A percentile compares a stretch with the other conserved stretches of the same genome.
Evolutionary conservation across 116 monocot species (phyloP).

Genomic region (Iris pallida): DNA sequence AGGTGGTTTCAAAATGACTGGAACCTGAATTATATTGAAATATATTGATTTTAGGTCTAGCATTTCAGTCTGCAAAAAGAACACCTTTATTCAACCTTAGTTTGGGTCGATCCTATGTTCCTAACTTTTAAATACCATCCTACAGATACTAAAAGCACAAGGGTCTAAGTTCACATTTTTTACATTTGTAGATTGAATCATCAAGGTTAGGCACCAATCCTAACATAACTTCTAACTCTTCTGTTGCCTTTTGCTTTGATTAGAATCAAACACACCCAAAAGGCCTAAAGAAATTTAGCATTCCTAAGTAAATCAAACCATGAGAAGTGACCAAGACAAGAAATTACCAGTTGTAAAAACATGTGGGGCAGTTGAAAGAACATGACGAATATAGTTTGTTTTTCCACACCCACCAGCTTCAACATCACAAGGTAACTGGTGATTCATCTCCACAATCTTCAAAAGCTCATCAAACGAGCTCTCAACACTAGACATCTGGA

Average conservation of each 20-base stretch:
- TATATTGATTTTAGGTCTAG: not conserved
- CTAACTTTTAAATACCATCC: no score
- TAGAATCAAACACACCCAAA: not conserved
- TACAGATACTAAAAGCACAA: no score
- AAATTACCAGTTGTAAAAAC: conserved; percentile 80
- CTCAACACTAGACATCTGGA: conserved; percentile 47
- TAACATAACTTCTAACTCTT: no score
- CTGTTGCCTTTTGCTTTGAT: no score
- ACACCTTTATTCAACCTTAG: no score
- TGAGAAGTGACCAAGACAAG: not conserved
- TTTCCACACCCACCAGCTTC: conserved; percentile 87
- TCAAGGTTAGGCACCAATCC: no score
- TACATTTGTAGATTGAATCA: no score
- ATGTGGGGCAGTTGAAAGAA: conserved; percentile 69
- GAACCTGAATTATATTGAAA: not conserved
- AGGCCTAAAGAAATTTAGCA: not conserved
- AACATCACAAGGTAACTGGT: conserved; percentile 71
- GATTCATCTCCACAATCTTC: conserved; percentile 80
- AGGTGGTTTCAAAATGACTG: no score
- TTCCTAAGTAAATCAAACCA: no score
- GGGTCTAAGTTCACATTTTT: no score
- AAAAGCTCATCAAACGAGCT: conserved; percentile 80
- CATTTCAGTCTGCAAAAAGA: not conserved
- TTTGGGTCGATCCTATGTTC: no score
- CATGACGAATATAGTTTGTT: conserved; percentile 68